Conservation (phyloP, 345 rosid genomes). For the Populus davidiana region DNA sequence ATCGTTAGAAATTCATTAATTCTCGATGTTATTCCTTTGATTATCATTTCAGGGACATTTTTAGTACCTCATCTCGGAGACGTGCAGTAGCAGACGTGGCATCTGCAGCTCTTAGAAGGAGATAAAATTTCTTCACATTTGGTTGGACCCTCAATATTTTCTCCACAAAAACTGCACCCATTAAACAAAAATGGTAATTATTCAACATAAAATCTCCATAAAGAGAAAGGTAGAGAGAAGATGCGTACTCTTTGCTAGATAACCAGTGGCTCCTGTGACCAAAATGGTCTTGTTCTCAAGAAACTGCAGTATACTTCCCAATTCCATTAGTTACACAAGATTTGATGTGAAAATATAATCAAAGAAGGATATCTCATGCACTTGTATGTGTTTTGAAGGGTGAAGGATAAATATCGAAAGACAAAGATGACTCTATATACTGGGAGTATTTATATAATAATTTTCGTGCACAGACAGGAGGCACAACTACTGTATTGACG, state of each 20-base stretch:
- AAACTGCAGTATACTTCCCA: slow-evolving; percentile 24
- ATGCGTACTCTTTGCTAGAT: slow-evolving; percentile 37
- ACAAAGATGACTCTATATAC: background rate
- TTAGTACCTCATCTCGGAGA: slow-evolving; percentile 12
- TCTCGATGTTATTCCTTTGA: background rate
- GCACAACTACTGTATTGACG: background rate
- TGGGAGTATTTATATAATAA: too few species aligned
- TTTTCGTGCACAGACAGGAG: background rate
- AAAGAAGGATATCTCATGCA: background rate
- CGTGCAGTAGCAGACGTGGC: slow-evolving; percentile 14
- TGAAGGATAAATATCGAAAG: background rate
- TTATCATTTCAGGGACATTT: background rate
- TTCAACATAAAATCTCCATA: background rate
- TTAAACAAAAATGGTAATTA: background rate
- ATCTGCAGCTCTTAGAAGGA: slow-evolving; percentile 26
- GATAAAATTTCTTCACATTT: slow-evolving; percentile 23
- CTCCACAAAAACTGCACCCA: slow-evolving; percentile 22
- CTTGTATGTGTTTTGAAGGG: background rate
- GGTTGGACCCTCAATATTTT: slow-evolving; percentile 24
- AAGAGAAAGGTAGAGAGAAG: background rate
- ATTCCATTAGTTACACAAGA: slow-evolving; percentile 17
- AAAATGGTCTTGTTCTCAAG: slow-evolving; percentile 38
- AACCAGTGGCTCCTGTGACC: slow-evolving; percentile 47
- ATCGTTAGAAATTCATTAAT: background rate
- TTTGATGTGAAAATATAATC: background rate